Conservation (phyloP, 2,329 filamentous ascomycete species). For the Epichloe typhina region DNA sequence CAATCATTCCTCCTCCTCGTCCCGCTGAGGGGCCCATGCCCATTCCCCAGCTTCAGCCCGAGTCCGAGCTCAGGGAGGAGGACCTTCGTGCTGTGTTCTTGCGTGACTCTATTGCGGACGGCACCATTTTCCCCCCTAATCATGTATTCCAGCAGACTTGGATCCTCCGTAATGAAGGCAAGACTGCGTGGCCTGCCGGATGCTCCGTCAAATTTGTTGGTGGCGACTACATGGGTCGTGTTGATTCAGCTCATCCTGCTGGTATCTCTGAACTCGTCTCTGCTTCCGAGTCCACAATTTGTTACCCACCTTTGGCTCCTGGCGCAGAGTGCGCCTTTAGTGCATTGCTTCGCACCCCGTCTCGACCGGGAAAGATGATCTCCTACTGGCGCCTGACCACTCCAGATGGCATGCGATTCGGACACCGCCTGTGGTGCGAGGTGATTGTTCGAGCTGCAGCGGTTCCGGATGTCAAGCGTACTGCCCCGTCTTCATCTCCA, state of each 20-base stretch:
- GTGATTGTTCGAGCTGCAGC: constrained; percentile 49
- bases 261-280: constrained; percentile 62
- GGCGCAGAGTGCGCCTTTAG: constrained; percentile 71
- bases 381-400: constrained; percentile 95
- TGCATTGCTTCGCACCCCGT: constrained; percentile 69
- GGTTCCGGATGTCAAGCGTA: constrained; percentile 13
- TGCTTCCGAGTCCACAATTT: constrained; percentile 71
- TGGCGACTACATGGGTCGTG: constrained; percentile 90
- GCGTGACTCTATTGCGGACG: constrained; percentile 66
- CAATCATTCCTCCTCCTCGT: constrained; percentile 5
- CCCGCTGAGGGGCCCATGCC: constrained; percentile 6
- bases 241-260: constrained; percentile 69
- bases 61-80: constrained; percentile 14
- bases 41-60: not conserved
- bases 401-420: constrained; percentile 68
- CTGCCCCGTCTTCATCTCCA: constrained; percentile 7
- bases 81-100: constrained; percentile 50
- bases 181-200: constrained; percentile 69
- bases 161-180: constrained; percentile 78
- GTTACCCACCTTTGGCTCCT: constrained; percentile 53
- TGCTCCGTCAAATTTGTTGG: constrained; percentile 86
- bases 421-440: constrained; percentile 91
- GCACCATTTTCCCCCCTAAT: constrained; percentile 56
- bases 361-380: constrained; percentile 63
- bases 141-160: constrained; percentile 79